These are phyloP conservation scores for Nemophila menziesii DNA, from an alignment of 257 asterid species.

Conservation along the genomic window DNA sequence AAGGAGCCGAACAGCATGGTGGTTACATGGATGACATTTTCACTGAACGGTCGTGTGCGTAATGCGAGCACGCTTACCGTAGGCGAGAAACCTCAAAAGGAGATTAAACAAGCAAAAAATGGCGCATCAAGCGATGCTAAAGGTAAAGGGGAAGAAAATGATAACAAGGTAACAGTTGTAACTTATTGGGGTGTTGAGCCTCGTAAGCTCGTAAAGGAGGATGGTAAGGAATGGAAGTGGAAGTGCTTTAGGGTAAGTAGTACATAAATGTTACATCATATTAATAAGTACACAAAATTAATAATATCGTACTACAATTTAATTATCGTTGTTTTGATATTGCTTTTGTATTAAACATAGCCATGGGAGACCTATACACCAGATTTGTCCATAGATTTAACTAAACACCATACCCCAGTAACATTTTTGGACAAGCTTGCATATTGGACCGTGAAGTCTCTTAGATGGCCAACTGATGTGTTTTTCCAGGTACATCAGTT, in stretches of 20 bases:
- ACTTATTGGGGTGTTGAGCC: conserved; percentile 70
- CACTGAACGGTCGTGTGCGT: conserved; percentile 21
- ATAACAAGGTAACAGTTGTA: conserved; percentile 18
- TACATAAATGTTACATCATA: not conserved
- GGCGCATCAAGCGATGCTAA: conserved; percentile 15
- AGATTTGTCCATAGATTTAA: conserved; percentile 44
- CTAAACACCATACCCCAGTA: conserved; percentile 52
- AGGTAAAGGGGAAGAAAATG: conserved; percentile 7
- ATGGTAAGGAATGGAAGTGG: conserved; percentile 77
- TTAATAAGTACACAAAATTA: too few species aligned
- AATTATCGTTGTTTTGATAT: not conserved
- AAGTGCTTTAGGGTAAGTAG: conserved; percentile 43
- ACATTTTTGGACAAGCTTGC: conserved; percentile 71
- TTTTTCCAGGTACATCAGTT: conserved; percentile 34
- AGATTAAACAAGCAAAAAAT: conserved; percentile 15
- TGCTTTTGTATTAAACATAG: conserved; percentile 9
- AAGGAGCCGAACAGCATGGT: conserved; percentile 13
- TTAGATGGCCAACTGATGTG: too few species aligned
- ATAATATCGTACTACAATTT: too few species aligned
- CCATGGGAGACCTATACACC: conserved; percentile 46
- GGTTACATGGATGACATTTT: conserved; percentile 21
- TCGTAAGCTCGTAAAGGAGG: conserved; percentile 37
- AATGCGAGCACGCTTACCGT: conserved; percentile 36
- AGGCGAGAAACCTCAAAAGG: conserved; percentile 29
- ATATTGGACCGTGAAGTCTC: too few species aligned